phyloP scores from a whole-genome alignment of 176 grass and related monocot genomes.

The Saccharum officinarum region DNA sequence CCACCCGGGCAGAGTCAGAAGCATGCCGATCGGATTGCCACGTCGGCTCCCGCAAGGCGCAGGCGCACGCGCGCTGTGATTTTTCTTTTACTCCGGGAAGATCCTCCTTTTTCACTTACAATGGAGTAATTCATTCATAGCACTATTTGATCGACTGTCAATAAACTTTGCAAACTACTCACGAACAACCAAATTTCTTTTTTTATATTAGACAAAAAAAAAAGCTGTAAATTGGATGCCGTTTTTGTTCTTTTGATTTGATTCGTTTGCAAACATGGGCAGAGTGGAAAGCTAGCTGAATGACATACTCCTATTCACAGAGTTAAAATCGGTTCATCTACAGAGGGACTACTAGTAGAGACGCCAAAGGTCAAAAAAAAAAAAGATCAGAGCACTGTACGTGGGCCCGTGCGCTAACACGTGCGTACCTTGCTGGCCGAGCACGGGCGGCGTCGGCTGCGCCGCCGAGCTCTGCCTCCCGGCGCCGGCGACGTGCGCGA shows the following conservation, averaged over 20 bases:
- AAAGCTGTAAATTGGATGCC: neutral
- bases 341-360: no score
- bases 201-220: neutral
- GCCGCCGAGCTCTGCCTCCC: no score
- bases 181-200: no score
- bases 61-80: no score
- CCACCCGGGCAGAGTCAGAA: neutral
- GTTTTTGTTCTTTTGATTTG: neutral
- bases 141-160: no score
- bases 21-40: neutral
- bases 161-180: neutral
- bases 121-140: no score
- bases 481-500: slow-evolving; percentile 41
- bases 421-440: slow-evolving; percentile 36
- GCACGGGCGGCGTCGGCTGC: neutral
- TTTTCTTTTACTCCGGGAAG: no score
- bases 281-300: neutral
- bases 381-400: neutral
- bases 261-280: neutral
- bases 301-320: neutral
- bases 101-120: no score
- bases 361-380: no score
- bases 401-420: neutral
- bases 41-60: no score
- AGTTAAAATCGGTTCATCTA: neutral